Percentiles rank a stretch among this genome's conserved stretches.
phyloP scores from a whole-genome alignment of 768 basidiomycete genomes.

The Mycena rebaudengoi region DNA sequence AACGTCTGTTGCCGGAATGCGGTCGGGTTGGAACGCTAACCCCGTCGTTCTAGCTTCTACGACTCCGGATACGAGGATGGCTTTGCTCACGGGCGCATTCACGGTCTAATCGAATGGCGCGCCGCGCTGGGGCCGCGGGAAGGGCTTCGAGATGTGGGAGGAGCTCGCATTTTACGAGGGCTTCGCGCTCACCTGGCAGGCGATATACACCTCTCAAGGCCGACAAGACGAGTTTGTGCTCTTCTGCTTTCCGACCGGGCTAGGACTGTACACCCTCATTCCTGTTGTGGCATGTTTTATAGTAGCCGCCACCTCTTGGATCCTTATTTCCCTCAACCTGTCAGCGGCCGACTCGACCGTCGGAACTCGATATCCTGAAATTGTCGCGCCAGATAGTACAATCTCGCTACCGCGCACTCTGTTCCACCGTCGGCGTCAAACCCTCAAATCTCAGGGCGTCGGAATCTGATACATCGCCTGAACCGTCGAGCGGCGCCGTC shows the following conservation, averaged over 20 bases:
- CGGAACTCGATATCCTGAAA: constrained; percentile 75
- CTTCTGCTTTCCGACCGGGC: constrained; percentile 1
- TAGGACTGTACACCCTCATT: not conserved
- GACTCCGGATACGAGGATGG: constrained; percentile 81
- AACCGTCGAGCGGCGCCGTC: constrained; percentile 19
- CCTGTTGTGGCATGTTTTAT: not conserved
- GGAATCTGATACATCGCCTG: constrained; percentile 3
- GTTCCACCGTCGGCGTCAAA: constrained; percentile 78
- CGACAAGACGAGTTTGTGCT: constrained; percentile 58
- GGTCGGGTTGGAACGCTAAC: constrained; percentile 1
- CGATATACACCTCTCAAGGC: constrained; percentile 52
- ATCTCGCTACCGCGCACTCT: constrained; percentile 87
- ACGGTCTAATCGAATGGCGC: constrained; percentile 91
- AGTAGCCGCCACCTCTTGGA: constrained; percentile 77
- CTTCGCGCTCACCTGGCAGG: constrained; percentile 76
- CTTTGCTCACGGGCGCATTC: constrained; percentile 84
- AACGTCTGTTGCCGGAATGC: constrained; percentile 48
- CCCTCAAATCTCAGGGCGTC: constrained; percentile 48
- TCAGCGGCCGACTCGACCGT: constrained; percentile 49
- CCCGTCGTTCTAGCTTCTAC: constrained; percentile 70
- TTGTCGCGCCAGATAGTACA: constrained; percentile 87
- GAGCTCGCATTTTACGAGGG: constrained; percentile 96
- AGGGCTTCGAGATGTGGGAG: constrained; percentile 97
- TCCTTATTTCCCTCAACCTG: constrained; percentile 77
- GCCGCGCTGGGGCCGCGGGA: constrained; percentile 88